Conservation (phyloP, 2,329 filamentous ascomycete species). For the Erysiphe neolycopersici region DNA sequence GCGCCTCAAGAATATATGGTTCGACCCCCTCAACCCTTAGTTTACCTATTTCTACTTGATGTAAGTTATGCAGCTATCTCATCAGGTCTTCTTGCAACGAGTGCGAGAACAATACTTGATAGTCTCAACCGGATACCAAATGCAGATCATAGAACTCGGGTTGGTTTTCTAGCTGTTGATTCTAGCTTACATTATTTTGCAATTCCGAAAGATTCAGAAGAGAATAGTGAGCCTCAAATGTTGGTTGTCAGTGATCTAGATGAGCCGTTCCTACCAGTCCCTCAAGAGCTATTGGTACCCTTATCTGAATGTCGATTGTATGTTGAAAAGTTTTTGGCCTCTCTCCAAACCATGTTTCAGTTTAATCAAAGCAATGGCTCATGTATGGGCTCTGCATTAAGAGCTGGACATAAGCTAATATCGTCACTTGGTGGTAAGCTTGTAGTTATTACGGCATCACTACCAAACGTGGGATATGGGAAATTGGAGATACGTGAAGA, state of each 20-base stretch:
- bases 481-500: constrained; percentile 87
- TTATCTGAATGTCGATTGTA: constrained; percentile 70
- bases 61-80: constrained; percentile 79
- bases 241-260: constrained; percentile 85
- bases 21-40: constrained; percentile 75
- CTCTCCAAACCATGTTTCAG: constrained; percentile 89
- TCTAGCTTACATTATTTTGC: constrained; percentile 90
- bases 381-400: constrained; percentile 83
- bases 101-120: constrained; percentile 77
- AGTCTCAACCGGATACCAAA: constrained; percentile 96
- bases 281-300: constrained; percentile 71
- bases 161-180: constrained; percentile 91
- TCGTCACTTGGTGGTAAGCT: constrained; percentile 87
- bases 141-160: constrained; percentile 67
- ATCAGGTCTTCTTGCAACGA: constrained; percentile 73
- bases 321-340: constrained; percentile 72
- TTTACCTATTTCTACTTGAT: constrained; percentile 87
- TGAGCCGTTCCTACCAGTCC: constrained; percentile 87
- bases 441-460: constrained; percentile 63
- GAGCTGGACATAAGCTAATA: constrained; percentile 87
- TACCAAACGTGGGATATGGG: constrained; percentile 74
- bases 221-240: constrained; percentile 68
- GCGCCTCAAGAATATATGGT: constrained; percentile 99
- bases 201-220: constrained; percentile 67
- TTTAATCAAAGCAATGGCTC: constrained; percentile 71